phyloP scores from a whole-genome alignment of 2,329 filamentous ascomycete genomes.

The Calonectria pseudoturangicola region DNA sequence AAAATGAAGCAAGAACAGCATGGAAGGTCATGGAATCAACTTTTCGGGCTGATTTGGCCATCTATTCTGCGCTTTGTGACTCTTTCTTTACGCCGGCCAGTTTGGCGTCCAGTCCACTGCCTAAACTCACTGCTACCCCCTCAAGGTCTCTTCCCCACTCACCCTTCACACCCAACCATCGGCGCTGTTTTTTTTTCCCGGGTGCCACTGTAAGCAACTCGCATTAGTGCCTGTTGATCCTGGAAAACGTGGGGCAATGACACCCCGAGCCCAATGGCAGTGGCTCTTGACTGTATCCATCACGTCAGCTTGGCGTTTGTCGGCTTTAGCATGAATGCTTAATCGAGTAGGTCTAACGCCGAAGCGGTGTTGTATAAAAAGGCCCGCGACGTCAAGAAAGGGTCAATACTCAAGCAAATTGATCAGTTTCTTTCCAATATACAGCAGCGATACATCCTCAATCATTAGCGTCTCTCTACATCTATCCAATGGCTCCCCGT shows the following conservation, averaged over 20 bases:
- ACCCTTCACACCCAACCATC: too few species aligned
- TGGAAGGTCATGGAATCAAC: too few species aligned
- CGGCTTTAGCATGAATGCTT: conserved; percentile 8
- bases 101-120: not conserved
- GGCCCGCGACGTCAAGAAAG: not conserved
- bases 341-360: not conserved
- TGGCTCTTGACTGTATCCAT: not conserved
- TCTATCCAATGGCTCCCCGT: conserved; percentile 63
- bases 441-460: not conserved
- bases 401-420: not conserved
- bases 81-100: too few species aligned
- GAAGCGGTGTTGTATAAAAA: not conserved
- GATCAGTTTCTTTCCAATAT: not conserved
- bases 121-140: not conserved
- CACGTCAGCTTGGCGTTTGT: conserved; percentile 8
- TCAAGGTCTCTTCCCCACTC: not conserved
- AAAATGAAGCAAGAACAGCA: not conserved
- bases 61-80: not conserved
- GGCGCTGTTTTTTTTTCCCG: too few species aligned
- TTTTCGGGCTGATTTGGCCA: not conserved
- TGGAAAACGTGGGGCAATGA: conserved; percentile 1
- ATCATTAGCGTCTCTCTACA: not conserved
- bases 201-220: conserved; percentile 8
- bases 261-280: not conserved
- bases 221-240: conserved; percentile 18